These are phyloP conservation scores for Pichia heedii DNA, from an alignment of 805 yeast species.

Conservation along the genomic window DNA sequence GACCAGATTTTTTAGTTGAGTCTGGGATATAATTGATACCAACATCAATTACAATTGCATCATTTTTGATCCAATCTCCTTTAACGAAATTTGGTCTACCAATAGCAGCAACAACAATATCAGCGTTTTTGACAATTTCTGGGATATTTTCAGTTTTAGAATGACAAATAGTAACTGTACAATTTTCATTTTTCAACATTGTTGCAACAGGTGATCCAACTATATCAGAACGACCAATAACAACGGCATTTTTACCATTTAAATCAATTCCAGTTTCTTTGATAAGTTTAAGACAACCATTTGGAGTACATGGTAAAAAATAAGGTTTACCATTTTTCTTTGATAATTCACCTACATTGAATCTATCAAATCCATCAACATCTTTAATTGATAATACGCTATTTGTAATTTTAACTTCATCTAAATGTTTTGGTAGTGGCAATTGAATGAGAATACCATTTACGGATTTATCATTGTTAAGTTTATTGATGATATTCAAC, in stretches of 20 bases:
- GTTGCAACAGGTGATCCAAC: constrained; percentile 78
- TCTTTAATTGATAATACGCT: constrained; percentile 58
- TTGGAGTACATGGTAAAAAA: constrained; percentile 78
- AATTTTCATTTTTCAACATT: constrained; percentile 58
- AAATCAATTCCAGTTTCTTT: constrained; percentile 46
- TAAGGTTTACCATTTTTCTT: constrained; percentile 64
- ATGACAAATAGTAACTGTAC: constrained; percentile 72
- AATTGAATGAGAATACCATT: constrained; percentile 72
- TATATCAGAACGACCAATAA: constrained; percentile 76
- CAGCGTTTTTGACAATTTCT: constrained; percentile 48
- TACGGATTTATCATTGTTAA: constrained; percentile 51
- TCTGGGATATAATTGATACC: constrained; percentile 74
- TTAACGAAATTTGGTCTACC: constrained; percentile 64
- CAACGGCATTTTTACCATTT: constrained; percentile 68
- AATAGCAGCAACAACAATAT: constrained; percentile 69
- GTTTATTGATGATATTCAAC: constrained; percentile 40
- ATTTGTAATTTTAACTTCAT: constrained; percentile 59
- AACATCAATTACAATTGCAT: constrained; percentile 68
- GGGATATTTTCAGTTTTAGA: constrained; percentile 48
- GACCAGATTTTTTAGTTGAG: constrained; percentile 56
- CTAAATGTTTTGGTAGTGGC: constrained; percentile 64
- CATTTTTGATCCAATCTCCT: constrained; percentile 66
- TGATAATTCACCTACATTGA: constrained; percentile 67
- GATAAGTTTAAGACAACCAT: constrained; percentile 64
- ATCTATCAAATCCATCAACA: constrained; percentile 78